Percentiles rank a stretch among this genome's conserved stretches.
These are phyloP conservation scores for Umbilicus rupestris DNA, from an alignment of 164 flowering plant species.

Conservation along the genomic window DNA sequence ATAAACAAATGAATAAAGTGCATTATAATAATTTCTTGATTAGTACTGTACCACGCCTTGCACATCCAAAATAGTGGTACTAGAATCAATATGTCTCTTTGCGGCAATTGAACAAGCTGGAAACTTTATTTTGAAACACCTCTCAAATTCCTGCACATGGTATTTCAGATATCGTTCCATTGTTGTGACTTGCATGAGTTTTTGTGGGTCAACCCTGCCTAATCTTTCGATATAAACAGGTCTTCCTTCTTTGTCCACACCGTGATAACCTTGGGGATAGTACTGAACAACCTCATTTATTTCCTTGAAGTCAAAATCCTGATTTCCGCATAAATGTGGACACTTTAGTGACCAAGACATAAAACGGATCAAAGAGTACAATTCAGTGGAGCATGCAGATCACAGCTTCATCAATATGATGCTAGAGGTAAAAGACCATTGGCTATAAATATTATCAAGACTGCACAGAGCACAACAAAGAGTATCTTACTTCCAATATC, in stretches of 20 bases:
- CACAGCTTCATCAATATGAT: no score
- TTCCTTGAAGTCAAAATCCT: slow-evolving; percentile 50
- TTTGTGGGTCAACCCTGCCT: slow-evolving; percentile 56
- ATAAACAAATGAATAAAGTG: not conserved
- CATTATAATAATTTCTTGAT: not conserved
- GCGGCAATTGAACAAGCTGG: slow-evolving; percentile 85
- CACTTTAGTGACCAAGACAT: no score
- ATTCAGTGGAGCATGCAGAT: no score
- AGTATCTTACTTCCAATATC: no score
- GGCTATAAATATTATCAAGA: no score
- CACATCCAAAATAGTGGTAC: slow-evolving; percentile 36
- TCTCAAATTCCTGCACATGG: slow-evolving; percentile 80
- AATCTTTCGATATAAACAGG: slow-evolving; percentile 1
- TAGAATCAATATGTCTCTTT: slow-evolving; percentile 55
- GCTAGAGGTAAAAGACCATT: no score
- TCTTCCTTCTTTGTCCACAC: not conserved
- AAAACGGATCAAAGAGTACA: no score
- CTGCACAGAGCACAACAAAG: no score
- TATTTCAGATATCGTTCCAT: slow-evolving; percentile 62
- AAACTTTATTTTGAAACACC: slow-evolving; percentile 44
- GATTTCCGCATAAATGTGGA: not conserved
- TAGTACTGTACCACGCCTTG: slow-evolving; percentile 46
- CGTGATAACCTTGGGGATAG: slow-evolving; percentile 50
- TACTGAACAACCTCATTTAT: slow-evolving; percentile 47
- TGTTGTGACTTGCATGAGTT: slow-evolving; percentile 65